Evolutionary conservation across 208 protist genomes (phyloP).

Genomic region (Trypanosoma conorhini): DNA sequence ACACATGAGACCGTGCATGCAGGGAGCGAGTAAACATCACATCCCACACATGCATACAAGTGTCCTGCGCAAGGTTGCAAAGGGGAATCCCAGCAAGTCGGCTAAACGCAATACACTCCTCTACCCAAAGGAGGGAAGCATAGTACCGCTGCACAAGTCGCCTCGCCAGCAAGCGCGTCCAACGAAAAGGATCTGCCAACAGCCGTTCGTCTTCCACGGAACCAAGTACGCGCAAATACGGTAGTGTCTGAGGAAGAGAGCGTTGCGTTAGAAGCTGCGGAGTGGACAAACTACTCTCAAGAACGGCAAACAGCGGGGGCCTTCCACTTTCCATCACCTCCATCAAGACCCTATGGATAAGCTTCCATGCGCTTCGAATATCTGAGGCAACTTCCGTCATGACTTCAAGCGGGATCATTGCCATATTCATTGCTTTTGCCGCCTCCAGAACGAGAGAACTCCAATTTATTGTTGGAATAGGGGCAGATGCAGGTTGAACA

Average conservation of each 20-base stretch:
- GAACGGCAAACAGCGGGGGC: slow-evolving; percentile 65
- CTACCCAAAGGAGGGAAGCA: slow-evolving; percentile 77
- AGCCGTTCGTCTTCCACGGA: slow-evolving; percentile 83
- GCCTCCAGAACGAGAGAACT: slow-evolving; percentile 60
- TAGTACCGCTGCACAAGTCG: slow-evolving; percentile 83
- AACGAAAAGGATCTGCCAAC: slow-evolving; percentile 86
- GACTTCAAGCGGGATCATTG: slow-evolving; percentile 29
- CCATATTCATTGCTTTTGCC: slow-evolving; percentile 39
- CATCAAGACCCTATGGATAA: slow-evolving; percentile 51
- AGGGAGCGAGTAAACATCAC: slow-evolving; percentile 81
- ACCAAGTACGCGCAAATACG: slow-evolving; percentile 80
- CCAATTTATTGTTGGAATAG: slow-evolving; percentile 68
- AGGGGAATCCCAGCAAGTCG: slow-evolving; percentile 77
- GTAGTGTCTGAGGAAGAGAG: slow-evolving; percentile 44
- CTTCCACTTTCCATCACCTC: slow-evolving; percentile 40
- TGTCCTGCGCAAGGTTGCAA: slow-evolving; percentile 88
- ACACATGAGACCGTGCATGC: slow-evolving; percentile 65
- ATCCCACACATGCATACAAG: slow-evolving; percentile 83
- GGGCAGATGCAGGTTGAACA: slow-evolving; percentile 75
- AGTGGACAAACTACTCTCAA: slow-evolving; percentile 70
- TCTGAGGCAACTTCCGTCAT: slow-evolving; percentile 51
- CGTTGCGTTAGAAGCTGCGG: slow-evolving; percentile 68
- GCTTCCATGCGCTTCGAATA: slow-evolving; percentile 61
- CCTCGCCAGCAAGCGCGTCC: slow-evolving; percentile 58
- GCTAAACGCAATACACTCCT: slow-evolving; percentile 83